These are phyloP conservation scores for Leccinum sublutescens DNA, from an alignment of 768 basidiomycete species.

Conservation along the genomic window DNA sequence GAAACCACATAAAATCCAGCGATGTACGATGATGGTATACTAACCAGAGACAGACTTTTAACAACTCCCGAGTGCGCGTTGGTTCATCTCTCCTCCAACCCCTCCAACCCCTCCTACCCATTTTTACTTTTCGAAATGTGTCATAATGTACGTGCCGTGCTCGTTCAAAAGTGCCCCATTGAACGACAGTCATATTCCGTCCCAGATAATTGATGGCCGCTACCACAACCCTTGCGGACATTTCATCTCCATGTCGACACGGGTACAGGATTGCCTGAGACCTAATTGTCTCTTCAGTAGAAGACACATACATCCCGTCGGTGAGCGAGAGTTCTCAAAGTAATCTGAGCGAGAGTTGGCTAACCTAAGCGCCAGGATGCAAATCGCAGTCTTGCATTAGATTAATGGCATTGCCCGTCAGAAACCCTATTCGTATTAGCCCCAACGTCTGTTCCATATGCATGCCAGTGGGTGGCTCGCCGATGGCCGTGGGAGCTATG, in stretches of 20 bases:
- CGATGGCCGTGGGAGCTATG: conserved; percentile 17
- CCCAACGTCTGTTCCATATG: conserved; percentile 44
- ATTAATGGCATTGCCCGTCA: conserved; percentile 65
- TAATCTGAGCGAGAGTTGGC: neutral
- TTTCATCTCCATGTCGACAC: conserved; percentile 71
- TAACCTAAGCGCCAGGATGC: conserved; percentile 43
- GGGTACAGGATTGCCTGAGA: conserved; percentile 61
- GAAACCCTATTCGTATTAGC: conserved; percentile 71
- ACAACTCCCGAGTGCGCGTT: conserved; percentile 18
- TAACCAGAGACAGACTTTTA: conserved; percentile 16
- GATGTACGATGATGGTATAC: conserved; percentile 11
- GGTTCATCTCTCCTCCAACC: conserved; percentile 15
- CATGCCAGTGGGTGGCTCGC: conserved; percentile 8
- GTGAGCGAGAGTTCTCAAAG: conserved; percentile 32
- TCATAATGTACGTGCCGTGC: conserved; percentile 56
- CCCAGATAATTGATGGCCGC: conserved; percentile 73
- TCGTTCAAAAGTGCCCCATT: neutral
- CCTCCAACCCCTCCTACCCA: conserved; percentile 13
- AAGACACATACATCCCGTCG: conserved; percentile 56
- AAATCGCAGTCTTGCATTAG: conserved; percentile 54
- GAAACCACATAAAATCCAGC: conserved; percentile 31
- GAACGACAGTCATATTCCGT: neutral
- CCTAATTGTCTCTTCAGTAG: conserved; percentile 69
- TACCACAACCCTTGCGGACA: conserved; percentile 69
- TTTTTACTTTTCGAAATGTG: conserved; percentile 48